Evolutionary conservation across 768 basidiomycete genomes (phyloP).

Genomic region (Russula virescens): DNA sequence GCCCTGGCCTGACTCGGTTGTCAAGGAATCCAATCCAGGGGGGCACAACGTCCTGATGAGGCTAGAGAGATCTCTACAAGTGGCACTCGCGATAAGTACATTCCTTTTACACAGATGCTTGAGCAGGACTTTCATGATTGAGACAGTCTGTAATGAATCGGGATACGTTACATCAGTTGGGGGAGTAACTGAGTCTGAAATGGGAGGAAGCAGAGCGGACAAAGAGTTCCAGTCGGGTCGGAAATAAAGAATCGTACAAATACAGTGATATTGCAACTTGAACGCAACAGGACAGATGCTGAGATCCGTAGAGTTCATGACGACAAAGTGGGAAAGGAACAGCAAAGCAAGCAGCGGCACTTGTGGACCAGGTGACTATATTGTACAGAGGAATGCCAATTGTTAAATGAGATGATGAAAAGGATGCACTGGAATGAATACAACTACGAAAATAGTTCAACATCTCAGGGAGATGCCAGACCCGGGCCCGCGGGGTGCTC

Average conservation of each 20-base stretch:
- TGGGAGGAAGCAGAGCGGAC: background rate
- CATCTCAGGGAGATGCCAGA: background rate
- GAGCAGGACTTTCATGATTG: background rate
- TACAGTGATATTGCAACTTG: constrained; percentile 16
- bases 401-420: background rate
- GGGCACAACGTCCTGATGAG: background rate
- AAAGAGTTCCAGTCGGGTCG: background rate
- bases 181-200: background rate
- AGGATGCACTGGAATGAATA: background rate
- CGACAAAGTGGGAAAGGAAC: background rate
- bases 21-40: constrained; percentile 2
- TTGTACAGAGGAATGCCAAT: background rate
- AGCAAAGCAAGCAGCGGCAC: background rate
- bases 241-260: constrained; percentile 15
- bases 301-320: background rate
- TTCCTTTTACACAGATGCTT: background rate
- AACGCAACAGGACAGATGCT: background rate
- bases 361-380: background rate
- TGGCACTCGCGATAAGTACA: background rate
- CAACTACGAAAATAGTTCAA: background rate
- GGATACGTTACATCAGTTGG: background rate
- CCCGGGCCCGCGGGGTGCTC: background rate
- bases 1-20: constrained; percentile 5
- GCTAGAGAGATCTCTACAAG: background rate
- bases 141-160: background rate